Percentiles rank a stretch among this genome's conserved stretches.
phyloP scores from a whole-genome alignment of 495 filamentous ascomycete genomes.

The Penicillium herquei region DNA sequence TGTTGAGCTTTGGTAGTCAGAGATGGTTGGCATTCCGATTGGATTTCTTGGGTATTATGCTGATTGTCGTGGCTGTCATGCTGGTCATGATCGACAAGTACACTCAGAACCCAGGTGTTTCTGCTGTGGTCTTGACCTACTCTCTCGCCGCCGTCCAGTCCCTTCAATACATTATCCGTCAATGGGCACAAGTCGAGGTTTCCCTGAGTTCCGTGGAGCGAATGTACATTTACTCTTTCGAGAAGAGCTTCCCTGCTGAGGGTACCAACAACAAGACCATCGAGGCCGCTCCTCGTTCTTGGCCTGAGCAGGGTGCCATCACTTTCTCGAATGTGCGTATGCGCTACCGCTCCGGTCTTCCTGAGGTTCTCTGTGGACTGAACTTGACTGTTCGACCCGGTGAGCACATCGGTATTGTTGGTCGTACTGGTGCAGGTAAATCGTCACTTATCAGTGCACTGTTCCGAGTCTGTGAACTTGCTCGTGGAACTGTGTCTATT shows the following conservation, averaged over 20 bases:
- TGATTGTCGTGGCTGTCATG: background rate
- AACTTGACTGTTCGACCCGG: background rate
- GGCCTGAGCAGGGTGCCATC: slow-evolving; percentile 5
- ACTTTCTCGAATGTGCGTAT: background rate
- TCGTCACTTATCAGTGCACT: slow-evolving; percentile 22
- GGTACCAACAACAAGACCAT: background rate
- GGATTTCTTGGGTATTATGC: slow-evolving; percentile 36
- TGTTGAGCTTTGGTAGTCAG: slow-evolving; percentile 44
- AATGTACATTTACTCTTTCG: slow-evolving; percentile 9
- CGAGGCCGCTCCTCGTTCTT: background rate
- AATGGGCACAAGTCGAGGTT: slow-evolving; percentile 21
- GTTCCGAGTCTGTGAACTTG: slow-evolving; percentile 29
- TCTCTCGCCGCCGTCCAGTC: slow-evolving; percentile 11
- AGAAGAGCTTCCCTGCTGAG: background rate
- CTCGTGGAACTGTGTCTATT: slow-evolving; percentile 12
- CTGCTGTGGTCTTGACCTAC: slow-evolving; percentile 15
- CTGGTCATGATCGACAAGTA: slow-evolving; percentile 7
- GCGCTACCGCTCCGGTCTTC: background rate
- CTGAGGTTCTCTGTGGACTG: background rate
- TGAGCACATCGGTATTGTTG: slow-evolving; percentile 11
- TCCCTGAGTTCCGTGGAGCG: slow-evolving; percentile 18
- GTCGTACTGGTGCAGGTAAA: slow-evolving; percentile 38
- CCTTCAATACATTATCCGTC: slow-evolving; percentile 1
- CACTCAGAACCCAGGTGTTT: slow-evolving; percentile 34
- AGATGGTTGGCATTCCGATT: slow-evolving; percentile 40